Base-by-base conservation (phyloP, 169 alveolate genomes). In the Cryptosporidium baileyi region DNA sequence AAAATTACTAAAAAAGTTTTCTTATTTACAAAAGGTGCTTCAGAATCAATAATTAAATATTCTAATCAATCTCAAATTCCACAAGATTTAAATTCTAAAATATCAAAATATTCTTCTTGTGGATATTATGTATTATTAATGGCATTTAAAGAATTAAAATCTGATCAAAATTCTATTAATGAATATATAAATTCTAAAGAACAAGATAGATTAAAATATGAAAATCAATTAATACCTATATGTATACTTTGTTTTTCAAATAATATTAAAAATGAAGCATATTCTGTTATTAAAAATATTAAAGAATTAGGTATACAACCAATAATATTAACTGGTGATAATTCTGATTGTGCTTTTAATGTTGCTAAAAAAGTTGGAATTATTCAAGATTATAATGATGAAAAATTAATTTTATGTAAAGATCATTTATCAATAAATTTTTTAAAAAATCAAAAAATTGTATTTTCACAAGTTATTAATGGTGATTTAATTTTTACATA, bases 171-270 rank as follows among this genome's bases (percentile, higher is more conserved):
- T 11, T 54, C 67, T 32, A 15, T 54, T 51, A 38, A 26, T 7
- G 40, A 13, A 7, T 74, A 54, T 47, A 19, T 6, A 40, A 22
- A n/a, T 13, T 52, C 40, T 6, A 51, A 30, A 1, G 54, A 74
- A 3, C 34, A 15, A 3, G 4, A 36, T n/a, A 36, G 82, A 51
- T 24, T 15, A 24, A 34, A 17, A 2, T 54, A 41, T 7, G 85
- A 74, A 24, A 32, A n/a, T 30, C 40, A 36, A 3, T 26, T 74
- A 13, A 34, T 17, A 38, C 85, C 85, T 3, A 38, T 74, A 7
- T 67, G 85, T 9, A 74, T 74, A 22, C 60, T 74, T 11, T 54
- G 74, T 22, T 74, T 74, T 54, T 54, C 67, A 74, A 74, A 74
- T 51, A 36, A 52, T 19, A 40, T 74, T 22, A 51, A 60, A 51